These are phyloP conservation scores for Colletotrichum incanum DNA, from an alignment of 2,329 filamentous ascomycete genomes.

Conservation along the genomic window DNA sequence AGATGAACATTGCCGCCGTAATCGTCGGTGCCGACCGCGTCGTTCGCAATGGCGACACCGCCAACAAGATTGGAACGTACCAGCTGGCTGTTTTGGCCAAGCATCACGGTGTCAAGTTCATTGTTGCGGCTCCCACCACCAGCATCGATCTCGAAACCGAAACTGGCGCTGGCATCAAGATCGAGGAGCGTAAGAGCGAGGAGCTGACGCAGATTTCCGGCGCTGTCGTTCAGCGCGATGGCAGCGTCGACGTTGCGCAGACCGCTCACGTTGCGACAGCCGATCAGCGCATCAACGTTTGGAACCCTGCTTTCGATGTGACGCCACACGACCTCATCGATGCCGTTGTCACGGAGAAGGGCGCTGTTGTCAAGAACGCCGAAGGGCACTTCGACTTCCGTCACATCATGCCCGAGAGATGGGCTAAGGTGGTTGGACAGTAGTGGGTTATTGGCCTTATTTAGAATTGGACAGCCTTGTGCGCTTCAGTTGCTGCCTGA, in stretches of 20 bases:
- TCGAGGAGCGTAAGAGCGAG: constrained; percentile 86
- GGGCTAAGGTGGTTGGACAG: constrained; percentile 55
- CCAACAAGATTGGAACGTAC: constrained; percentile 99
- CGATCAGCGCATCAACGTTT: constrained; percentile 83
- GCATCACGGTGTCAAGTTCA: constrained; percentile 91
- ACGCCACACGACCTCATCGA: constrained; percentile 92
- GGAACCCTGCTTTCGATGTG: constrained; percentile 98
- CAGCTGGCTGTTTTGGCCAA: constrained; percentile 90
- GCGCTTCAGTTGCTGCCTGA: not conserved
- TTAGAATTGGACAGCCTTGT: not conserved
- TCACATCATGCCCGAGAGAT: constrained; percentile 70
- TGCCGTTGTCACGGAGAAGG: constrained; percentile 93
- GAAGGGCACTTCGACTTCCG: constrained; percentile 80
- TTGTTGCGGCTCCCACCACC: constrained; percentile 94
- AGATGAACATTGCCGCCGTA: constrained; percentile 84
- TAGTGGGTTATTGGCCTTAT: not conserved
- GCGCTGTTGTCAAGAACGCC: constrained; percentile 83
- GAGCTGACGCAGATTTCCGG: constrained; percentile 91
- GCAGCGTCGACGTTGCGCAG: constrained; percentile 73
- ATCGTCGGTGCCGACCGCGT: constrained; percentile 97
- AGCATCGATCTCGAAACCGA: constrained; percentile 90
- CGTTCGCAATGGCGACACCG: constrained; percentile 96
- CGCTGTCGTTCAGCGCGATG: constrained; percentile 76
- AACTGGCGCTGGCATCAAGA: constrained; percentile 85
- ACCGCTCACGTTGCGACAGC: constrained; percentile 86